These are phyloP conservation scores for Paecilomyces dactylethromorphus DNA, from an alignment of 2,329 filamentous ascomycete genomes.

Conservation along the genomic window DNA sequence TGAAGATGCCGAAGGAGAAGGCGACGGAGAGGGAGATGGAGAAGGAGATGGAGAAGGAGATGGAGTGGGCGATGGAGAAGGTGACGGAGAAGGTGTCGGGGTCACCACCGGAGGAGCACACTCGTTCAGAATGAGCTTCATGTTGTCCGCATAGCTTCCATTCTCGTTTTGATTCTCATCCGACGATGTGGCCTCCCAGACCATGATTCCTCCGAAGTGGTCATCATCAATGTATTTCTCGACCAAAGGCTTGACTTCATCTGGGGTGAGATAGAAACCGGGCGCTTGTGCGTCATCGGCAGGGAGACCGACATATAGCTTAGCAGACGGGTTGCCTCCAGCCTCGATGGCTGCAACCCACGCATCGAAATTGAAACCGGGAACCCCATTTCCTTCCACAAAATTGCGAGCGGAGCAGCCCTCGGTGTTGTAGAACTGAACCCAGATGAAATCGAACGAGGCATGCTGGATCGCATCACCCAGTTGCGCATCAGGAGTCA, in stretches of 20 bases:
- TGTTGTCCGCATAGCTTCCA: slow-evolving; percentile 10
- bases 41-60: background rate
- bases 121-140: slow-evolving; percentile 9
- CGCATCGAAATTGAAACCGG: slow-evolving; percentile 39
- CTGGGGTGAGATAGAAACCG: slow-evolving; percentile 45
- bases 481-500: slow-evolving; percentile 43
- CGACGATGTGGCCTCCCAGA: slow-evolving; percentile 42
- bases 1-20: too few species aligned
- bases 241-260: slow-evolving; percentile 41
- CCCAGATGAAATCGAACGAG: slow-evolving; percentile 48
- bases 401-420: slow-evolving; percentile 44
- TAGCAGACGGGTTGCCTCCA: slow-evolving; percentile 38
- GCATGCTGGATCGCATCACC: slow-evolving; percentile 38
- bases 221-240: slow-evolving; percentile 32
- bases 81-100: slow-evolving; percentile 1
- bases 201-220: slow-evolving; percentile 53
- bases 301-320: slow-evolving; percentile 50
- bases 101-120: slow-evolving; percentile 11
- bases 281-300: slow-evolving; percentile 24
- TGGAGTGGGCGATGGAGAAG: slow-evolving; percentile 1
- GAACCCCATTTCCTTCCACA: slow-evolving; percentile 21
- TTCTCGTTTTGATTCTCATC: slow-evolving; percentile 9
- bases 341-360: slow-evolving; percentile 38
- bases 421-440: slow-evolving; percentile 52
- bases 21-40: too few species aligned